A percentile compares a stretch with the other conserved stretches of the same genome.
These are phyloP conservation scores for Eimeria praecox DNA, from an alignment of 169 alveolate species.

Conservation along the genomic window DNA sequence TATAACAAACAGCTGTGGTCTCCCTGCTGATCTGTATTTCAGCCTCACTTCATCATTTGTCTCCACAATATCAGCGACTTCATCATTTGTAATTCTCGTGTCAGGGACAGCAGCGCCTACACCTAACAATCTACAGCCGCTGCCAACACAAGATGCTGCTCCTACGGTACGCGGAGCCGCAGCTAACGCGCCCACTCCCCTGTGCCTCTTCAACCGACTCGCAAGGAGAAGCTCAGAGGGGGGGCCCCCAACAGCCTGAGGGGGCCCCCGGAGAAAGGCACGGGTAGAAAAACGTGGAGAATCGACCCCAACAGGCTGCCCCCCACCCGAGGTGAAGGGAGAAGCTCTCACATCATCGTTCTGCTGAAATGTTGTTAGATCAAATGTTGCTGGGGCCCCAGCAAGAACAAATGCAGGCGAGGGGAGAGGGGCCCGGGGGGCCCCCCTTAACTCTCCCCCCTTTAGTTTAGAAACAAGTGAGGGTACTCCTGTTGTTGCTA, in stretches of 20 bases:
- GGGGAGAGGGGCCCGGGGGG: too few species aligned
- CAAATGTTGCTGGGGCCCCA: too few species aligned
- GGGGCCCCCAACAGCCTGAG: conserved; percentile 22
- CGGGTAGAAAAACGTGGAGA: neutral
- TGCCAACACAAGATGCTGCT: conserved; percentile 53
- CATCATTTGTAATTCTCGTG: conserved; percentile 83
- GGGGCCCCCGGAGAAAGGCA: too few species aligned
- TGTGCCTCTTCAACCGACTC: neutral
- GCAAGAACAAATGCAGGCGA: too few species aligned
- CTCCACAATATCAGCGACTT: conserved; percentile 82
- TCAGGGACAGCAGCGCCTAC: conserved; percentile 85
- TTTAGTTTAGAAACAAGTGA: neutral
- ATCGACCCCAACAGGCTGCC: neutral
- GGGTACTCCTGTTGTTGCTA: neutral
- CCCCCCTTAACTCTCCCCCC: too few species aligned
- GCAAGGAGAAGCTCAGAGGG: neutral
- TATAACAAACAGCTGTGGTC: neutral
- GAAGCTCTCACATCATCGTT: too few species aligned
- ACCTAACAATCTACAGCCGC: conserved; percentile 85
- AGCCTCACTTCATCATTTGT: conserved; percentile 87
- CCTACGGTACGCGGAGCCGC: neutral
- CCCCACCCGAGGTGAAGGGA: too few species aligned
- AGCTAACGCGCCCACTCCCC: neutral
- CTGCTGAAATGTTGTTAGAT: neutral
- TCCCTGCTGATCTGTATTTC: too few species aligned